Base-by-base conservation (phyloP, 1,284 basidiomycete species). In the Coniferiporia weirii region DNA sequence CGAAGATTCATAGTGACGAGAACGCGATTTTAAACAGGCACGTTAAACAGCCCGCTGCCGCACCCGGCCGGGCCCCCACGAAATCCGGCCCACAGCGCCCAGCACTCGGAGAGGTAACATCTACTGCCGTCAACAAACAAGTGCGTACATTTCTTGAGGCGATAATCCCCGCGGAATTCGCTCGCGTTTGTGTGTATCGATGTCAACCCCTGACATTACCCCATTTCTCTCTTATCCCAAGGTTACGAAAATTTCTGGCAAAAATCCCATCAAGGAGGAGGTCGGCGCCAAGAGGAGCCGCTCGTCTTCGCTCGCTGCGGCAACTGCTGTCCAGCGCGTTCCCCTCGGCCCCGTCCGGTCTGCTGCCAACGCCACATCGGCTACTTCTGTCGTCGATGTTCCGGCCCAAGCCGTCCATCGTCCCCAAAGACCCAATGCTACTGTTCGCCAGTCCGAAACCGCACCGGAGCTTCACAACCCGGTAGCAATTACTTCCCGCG, bases 31-130 rank as follows among this genome's bases (percentile, higher is more conserved):
- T 77, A 65, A 81, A 78, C 67, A 82, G 76, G 72, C 83, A 88
- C 66, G 66, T 77, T 50, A 83, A 86, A 61, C 83, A 87, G 66
- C 64, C 76, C 20, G 85, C 85, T 15, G 65, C 73, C 57, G 66
- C 71, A 43, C 73, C 80, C 60, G 38, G 9, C 9, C 80, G 83
- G 49, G 64, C 65, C 12, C 60, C 64, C 70, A 67, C 68, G 44
- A 64, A 54, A 51, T 62, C 66, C 34, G 75, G 68, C 52, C 65
- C 74, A 47, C 76, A 79, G 65, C 81, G 87, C 65, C 76, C 82
- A 34, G 87, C 82, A 55, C 79, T 91, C 56, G 79, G 81, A 62
- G 89, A 91, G 73, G 86, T 91, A 62, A 86, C 85, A 19, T 80
- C 78, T 36, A 78, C 77, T 56, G 83, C 87, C 61, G 81, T 89